These are phyloP conservation scores for Cystobasidium slooffiae DNA, from an alignment of 1,284 basidiomycete species.

Conservation along the genomic window DNA sequence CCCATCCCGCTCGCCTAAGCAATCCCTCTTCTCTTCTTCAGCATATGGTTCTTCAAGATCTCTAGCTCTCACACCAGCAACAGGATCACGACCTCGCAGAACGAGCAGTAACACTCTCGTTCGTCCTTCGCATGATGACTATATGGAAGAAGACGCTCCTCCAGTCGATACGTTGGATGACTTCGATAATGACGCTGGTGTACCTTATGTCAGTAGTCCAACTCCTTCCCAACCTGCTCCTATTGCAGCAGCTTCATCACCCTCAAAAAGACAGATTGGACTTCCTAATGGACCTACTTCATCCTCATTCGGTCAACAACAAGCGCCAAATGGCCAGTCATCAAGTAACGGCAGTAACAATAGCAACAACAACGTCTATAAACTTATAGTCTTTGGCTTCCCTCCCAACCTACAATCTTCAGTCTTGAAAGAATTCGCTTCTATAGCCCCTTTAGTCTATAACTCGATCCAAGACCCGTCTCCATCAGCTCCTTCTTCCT, in stretches of 20 bases:
- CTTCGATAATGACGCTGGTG: conserved; percentile 45
- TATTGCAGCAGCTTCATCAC: background rate
- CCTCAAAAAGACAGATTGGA: background rate
- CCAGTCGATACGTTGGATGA: conserved; percentile 51
- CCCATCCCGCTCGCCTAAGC: conserved; percentile 50
- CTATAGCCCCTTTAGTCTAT: conserved; percentile 50
- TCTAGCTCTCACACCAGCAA: conserved; percentile 28
- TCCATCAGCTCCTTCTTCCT: background rate
- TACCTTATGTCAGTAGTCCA: conserved; percentile 31
- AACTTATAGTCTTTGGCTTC: conserved; percentile 53
- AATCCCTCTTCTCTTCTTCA: conserved; percentile 42
- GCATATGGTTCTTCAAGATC: conserved; percentile 40
- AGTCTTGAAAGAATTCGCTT: conserved; percentile 50
- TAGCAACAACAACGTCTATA: conserved; percentile 44
- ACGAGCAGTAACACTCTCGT: conserved; percentile 18
- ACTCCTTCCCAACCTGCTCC: conserved; percentile 8
- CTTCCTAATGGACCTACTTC: conserved; percentile 10
- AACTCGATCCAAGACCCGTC: conserved; percentile 40
- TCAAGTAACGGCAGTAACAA: too few species aligned
- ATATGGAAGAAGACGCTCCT: conserved; percentile 53
- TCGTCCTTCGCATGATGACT: conserved; percentile 25
- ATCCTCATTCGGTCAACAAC: background rate
- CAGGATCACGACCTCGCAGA: conserved; percentile 14
- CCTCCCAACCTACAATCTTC: conserved; percentile 48
- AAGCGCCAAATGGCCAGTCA: background rate